Evolutionary conservation across 768 basidiomycete genomes (phyloP).

Genomic region (Termitomyces sp.): DNA sequence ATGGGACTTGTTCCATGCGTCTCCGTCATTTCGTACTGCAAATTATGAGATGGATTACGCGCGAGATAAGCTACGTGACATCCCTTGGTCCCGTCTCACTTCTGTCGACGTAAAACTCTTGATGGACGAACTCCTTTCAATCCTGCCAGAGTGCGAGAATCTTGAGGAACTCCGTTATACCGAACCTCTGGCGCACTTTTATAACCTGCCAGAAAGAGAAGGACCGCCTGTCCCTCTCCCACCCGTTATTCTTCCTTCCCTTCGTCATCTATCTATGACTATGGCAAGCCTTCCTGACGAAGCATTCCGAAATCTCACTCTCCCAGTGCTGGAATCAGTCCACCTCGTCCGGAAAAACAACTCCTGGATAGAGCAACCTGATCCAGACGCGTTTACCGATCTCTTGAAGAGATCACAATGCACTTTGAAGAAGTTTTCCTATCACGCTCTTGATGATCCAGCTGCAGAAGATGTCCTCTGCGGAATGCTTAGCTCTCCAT

Average conservation of each 20-base stretch:
- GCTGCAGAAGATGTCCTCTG: not conserved
- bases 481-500: slow-evolving; percentile 1
- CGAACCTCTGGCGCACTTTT: not conserved
- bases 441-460: not conserved
- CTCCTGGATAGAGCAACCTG: not conserved
- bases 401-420: slow-evolving; percentile 7
- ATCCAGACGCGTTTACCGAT: not conserved
- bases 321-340: not conserved
- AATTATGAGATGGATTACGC: slow-evolving; percentile 3
- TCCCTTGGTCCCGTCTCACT: slow-evolving; percentile 7
- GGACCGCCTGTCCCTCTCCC: not conserved
- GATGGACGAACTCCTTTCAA: not conserved
- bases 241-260: not conserved
- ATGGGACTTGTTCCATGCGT: slow-evolving; percentile 6
- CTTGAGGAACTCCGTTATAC: slow-evolving; percentile 7
- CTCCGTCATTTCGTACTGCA: not conserved
- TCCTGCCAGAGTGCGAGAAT: not conserved
- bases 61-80: not conserved
- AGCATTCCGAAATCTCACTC: slow-evolving; percentile 1
- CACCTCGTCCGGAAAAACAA: not conserved
- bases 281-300: not conserved
- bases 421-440: slow-evolving; percentile 3
- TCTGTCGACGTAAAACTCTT: not conserved
- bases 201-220: not conserved
- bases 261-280: slow-evolving; percentile 1